Conservation (phyloP, 805 yeast genomes). For the Phaffomyces antillensis region DNA sequence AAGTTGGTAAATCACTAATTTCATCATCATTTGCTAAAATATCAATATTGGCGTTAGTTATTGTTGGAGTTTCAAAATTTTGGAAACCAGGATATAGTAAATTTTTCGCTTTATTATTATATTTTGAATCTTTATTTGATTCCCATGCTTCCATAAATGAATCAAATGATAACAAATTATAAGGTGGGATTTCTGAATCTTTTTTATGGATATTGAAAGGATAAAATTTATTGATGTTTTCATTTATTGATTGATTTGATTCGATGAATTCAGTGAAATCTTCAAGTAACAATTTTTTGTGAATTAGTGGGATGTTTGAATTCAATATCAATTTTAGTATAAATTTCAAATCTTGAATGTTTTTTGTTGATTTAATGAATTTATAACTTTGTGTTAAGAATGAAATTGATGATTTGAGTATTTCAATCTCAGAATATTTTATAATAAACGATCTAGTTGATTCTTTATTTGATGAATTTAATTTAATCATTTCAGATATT, state of each 20-base stretch:
- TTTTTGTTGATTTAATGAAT: constrained; percentile 35
- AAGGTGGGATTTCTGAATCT: background rate
- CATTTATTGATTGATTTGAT: background rate
- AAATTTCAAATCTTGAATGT: constrained; percentile 9
- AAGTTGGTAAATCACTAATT: constrained; percentile 43
- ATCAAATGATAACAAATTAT: background rate
- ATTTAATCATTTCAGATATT: constrained; percentile 28
- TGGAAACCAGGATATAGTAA: constrained; percentile 30
- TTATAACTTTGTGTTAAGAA: constrained; percentile 57
- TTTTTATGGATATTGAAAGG: background rate
- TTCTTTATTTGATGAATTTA: constrained; percentile 23
- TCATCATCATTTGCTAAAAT: constrained; percentile 30
- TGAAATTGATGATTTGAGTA: constrained; percentile 31
- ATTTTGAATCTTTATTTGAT: constrained; percentile 11
- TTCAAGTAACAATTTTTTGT: constrained; percentile 30
- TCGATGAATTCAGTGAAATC: constrained; percentile 33
- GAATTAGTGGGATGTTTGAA: background rate
- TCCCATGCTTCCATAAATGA: constrained; percentile 5
- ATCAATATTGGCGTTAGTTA: constrained; percentile 28
- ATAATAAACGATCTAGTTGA: constrained; percentile 25
- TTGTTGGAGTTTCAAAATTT: constrained; percentile 34
- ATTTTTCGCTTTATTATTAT: constrained; percentile 11
- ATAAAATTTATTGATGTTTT: background rate
- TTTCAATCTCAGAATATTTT: constrained; percentile 19
- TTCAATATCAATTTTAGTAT: background rate